Base-by-base conservation (phyloP, 2,329 filamentous ascomycete species). In the Fusarium decemcellulare region DNA sequence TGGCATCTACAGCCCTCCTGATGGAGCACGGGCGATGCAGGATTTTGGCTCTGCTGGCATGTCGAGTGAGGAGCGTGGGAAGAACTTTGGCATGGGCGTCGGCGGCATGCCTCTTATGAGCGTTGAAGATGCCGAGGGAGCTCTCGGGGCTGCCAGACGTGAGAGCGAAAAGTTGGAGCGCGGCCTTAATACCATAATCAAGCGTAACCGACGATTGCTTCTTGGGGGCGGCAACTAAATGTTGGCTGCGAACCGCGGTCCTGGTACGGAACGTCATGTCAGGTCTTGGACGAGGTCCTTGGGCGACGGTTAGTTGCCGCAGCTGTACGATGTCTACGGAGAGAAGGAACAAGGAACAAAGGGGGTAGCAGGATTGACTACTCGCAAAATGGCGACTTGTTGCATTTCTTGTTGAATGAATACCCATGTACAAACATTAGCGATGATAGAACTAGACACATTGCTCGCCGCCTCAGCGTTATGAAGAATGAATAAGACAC, bases 101-200 rank as follows among this genome's bases (percentile, higher is more conserved):
- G 76, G 77, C 37, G 84, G 82, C 61, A 86, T 88, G 66, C 85
- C 86, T 6, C 79, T 89, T 8, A 87, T 92, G 83, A 88, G 82
- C 50, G 83, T 91, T 3, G 86, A 90, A 66, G 91, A 92, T 63
- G 86, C 89, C 2, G 90, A 92, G 79, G 81, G 80, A 59, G 86
- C 86, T 47, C 80, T 88, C 44, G 72, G 76, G 23, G 77, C 84
- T 39, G 85, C 87, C 30, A 83, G 85, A 53, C 88, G 86, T 75
- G 90, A 92, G 76, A 86, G 87, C 8, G 89, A 91, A 68, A 86
- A 83, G 72, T 76, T 90, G 32, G 89, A 91, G 79, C 91, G 89
- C 81, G 86, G 81, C 46, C 77, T 92, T 59, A 88, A 88, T 75
- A 82, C 84, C 44, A 76, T 90, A 18, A 85, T 91, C 59, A 88